phyloP scores from a whole-genome alignment of 202 grass and related monocot species.

The Cymbopogon flexuosus region DNA sequence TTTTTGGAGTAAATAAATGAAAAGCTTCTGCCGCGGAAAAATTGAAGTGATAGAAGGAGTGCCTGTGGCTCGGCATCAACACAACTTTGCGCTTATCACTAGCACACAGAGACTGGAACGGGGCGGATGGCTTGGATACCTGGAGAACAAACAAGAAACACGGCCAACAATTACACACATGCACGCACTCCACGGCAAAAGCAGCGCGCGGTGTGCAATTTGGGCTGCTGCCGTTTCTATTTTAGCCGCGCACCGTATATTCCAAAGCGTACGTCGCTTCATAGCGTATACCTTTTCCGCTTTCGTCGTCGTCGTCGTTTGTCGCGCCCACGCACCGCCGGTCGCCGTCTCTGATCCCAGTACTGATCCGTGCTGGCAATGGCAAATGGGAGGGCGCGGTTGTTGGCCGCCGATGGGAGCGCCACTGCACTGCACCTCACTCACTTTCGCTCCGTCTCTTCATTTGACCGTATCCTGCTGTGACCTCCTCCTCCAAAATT shows the following conservation, averaged over 20 bases:
- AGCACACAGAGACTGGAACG: too few species aligned
- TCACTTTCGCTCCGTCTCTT: background rate
- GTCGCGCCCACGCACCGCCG: background rate
- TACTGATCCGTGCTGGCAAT: background rate
- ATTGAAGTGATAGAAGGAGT: background rate
- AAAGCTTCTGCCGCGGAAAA: background rate
- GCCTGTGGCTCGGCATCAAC: background rate
- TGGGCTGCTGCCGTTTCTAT: background rate
- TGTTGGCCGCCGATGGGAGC: background rate
- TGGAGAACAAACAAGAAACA: too few species aligned
- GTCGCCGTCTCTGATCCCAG: background rate
- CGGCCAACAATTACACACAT: too few species aligned
- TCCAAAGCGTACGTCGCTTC: background rate
- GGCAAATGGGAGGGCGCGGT: background rate
- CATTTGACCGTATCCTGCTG: too few species aligned
- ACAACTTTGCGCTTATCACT: too few species aligned
- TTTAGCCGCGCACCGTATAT: background rate
- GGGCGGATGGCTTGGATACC: too few species aligned
- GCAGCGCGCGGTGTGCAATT: background rate
- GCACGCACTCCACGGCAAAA: background rate
- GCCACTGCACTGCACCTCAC: background rate
- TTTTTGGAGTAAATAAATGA: background rate
- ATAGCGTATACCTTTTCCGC: background rate
- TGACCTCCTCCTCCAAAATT: too few species aligned
- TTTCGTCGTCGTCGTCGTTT: background rate